Evolutionary conservation across 2,329 filamentous ascomycete species (phyloP), one percentile per base, ranked within the genome.

Genomic region (Alternaria dauci): DNA sequence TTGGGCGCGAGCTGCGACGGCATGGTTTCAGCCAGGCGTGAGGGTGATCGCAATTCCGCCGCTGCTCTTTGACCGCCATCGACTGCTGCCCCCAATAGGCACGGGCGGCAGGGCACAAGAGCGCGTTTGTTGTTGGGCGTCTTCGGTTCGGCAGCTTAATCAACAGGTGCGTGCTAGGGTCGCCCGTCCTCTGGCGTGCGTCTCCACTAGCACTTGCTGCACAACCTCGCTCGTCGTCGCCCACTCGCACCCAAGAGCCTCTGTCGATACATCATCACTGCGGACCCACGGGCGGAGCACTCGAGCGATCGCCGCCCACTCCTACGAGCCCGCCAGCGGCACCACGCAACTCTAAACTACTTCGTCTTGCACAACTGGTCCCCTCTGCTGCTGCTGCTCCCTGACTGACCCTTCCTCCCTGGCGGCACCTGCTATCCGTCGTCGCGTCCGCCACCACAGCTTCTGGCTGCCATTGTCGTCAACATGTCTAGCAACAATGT

Each of bases 401-500:
- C 56, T 48, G 42, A 16, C 53, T 23, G 20, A 23, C 20, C 2
- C 20, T 23, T 23, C 46, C 58, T 59, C 48, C 56, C 25, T 42
- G 42, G 55, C 50, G 57, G 41, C 38, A 36, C 38, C 50, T 34
- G 32, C 44, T 55, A 38, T 43, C 30, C 59, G 52, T 54, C 50
- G 32, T 52, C 39, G 34, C 52, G 44, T 38, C 58, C 25, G 43
- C 44, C 60, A 43, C 63, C 52, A 25, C 25, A 50, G 46, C 41
- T 53, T 57, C 38, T 38, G 58, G 53, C 58, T 48, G 30, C 63
- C 50, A 63, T 60, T 64, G 59, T 60, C 59, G 63, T 58, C 65
- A 71, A 61, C 63, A 75, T 75, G 71, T 63, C 73, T 55, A 66
- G 65, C 59, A 72, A 67, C 59, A 72, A 68, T 67, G 63, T 55